Conservation (phyloP, 331 rosid genomes). For the Quercus tomentella region DNA sequence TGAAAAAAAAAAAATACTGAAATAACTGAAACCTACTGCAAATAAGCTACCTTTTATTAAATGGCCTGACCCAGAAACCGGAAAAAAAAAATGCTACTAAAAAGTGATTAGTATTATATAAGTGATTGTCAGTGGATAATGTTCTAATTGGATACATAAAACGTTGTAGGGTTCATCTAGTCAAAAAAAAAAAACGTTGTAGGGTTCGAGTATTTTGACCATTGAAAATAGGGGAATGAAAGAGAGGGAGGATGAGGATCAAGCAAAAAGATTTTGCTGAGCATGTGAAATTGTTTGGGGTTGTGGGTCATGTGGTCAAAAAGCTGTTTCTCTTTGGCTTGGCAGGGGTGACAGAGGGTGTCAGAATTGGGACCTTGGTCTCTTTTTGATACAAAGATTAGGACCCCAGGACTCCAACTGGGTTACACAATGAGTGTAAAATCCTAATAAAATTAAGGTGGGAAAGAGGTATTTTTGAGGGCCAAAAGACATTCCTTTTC, state of each 20-base stretch:
- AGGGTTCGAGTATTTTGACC: constrained; percentile 35
- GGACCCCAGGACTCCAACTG: neutral
- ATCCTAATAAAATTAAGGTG: neutral
- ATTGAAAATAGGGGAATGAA: constrained; percentile 13
- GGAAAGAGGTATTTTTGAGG: neutral
- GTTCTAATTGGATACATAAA: neutral
- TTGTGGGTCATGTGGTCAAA: constrained; percentile 28
- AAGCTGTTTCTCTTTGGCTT: constrained; percentile 16
- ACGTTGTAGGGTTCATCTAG: constrained; percentile 10
- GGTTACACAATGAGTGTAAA: neutral
- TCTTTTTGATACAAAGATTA: neutral
- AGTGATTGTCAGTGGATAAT: neutral
- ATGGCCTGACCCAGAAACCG: neutral
- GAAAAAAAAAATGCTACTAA: neutral
- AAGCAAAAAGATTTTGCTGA: neutral
- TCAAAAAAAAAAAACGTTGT: too few species aligned
- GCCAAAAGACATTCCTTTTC: constrained; percentile 15
- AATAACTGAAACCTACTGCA: too few species aligned
- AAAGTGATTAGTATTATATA: neutral
- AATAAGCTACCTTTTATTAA: neutral
- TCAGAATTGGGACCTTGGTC: constrained; percentile 13
- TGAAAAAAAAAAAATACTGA: too few species aligned
- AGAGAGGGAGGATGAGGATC: neutral
- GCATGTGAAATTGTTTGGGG: constrained; percentile 29
- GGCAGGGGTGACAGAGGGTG: constrained; percentile 32